Percentiles rank a stretch among this genome's conserved stretches.
These are phyloP conservation scores for Blastobotrys niveus DNA, from an alignment of 1,139 yeast species.

Conservation along the genomic window DNA sequence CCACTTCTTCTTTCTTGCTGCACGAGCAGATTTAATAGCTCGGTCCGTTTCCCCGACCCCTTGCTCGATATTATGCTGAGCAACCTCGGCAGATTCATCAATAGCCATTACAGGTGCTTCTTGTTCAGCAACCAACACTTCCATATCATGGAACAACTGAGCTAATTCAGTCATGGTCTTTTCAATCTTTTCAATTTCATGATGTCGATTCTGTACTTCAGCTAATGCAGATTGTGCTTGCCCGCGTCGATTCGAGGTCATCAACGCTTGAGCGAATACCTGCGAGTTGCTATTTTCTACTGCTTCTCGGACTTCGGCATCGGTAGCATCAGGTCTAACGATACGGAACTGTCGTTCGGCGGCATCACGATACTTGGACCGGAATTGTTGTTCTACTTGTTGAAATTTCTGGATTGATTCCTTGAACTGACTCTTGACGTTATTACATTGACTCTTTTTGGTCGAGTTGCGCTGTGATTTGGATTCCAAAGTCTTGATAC, in stretches of 20 bases:
- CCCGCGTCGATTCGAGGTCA: conserved; percentile 91
- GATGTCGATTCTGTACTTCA: conserved; percentile 95
- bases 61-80: conserved; percentile 85
- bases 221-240: conserved; percentile 93
- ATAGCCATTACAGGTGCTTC: conserved; percentile 82
- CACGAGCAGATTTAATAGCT: conserved; percentile 83
- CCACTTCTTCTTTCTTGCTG: conserved; percentile 87
- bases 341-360: conserved; percentile 91
- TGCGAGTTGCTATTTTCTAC: conserved; percentile 83
- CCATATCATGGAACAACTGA: conserved; percentile 93
- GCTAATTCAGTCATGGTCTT: conserved; percentile 94
- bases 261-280: conserved; percentile 87
- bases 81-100: conserved; percentile 72
- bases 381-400: conserved; percentile 77
- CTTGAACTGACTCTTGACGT: conserved; percentile 78
- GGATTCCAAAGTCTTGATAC: conserved; percentile 73
- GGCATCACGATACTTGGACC: conserved; percentile 77
- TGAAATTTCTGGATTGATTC: conserved; percentile 82
- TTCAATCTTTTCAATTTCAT: conserved; percentile 90
- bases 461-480: conserved; percentile 65
- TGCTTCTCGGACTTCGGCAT: conserved; percentile 75
- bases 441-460: conserved; percentile 86
- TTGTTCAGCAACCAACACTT: conserved; percentile 92
- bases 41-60: conserved; percentile 93
- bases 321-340: conserved; percentile 89